Evolutionary conservation across 345 rosid genomes (phyloP).

Genomic region (Arabidopsis arenosa): DNA sequence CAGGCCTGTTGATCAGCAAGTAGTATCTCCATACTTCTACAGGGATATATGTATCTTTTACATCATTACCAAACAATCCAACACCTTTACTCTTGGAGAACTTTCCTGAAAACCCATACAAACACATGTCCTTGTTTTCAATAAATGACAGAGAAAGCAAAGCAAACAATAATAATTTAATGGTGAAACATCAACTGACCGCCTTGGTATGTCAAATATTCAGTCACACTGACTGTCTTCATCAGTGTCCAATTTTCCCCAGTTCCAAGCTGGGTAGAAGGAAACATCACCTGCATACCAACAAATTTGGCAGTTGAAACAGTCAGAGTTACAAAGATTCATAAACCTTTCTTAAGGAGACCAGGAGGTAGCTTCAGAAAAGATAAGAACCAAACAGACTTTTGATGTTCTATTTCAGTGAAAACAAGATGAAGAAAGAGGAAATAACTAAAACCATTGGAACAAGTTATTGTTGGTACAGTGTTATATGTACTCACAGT

Average conservation of each 20-base stretch:
- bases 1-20: slow-evolving; percentile 91
- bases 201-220: slow-evolving; percentile 87
- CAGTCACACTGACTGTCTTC: slow-evolving; percentile 96
- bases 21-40: slow-evolving; percentile 99
- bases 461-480: neutral
- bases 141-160: slow-evolving; percentile 16
- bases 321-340: neutral
- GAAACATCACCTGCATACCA: slow-evolving; percentile 87
- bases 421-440: slow-evolving; percentile 10
- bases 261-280: slow-evolving; percentile 95
- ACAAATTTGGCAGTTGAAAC: slow-evolving; percentile 11
- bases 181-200: slow-evolving; percentile 55
- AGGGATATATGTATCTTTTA: slow-evolving; percentile 87
- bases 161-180: slow-evolving; percentile 4
- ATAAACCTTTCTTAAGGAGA: neutral
- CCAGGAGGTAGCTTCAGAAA: slow-evolving; percentile 13
- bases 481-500: slow-evolving; percentile 64
- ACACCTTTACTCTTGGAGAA: slow-evolving; percentile 96
- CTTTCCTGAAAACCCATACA: slow-evolving; percentile 65
- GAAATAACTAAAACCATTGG: slow-evolving; percentile 1
- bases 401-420: neutral
- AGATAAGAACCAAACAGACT: neutral
- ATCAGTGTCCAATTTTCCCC: slow-evolving; percentile 93
- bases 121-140: slow-evolving; percentile 11
- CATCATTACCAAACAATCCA: slow-evolving; percentile 99